Evolutionary conservation across 2,329 filamentous ascomycete species (phyloP), one percentile per base, ranked within the genome.

Genomic region (Beauveria rudraprayagi): DNA sequence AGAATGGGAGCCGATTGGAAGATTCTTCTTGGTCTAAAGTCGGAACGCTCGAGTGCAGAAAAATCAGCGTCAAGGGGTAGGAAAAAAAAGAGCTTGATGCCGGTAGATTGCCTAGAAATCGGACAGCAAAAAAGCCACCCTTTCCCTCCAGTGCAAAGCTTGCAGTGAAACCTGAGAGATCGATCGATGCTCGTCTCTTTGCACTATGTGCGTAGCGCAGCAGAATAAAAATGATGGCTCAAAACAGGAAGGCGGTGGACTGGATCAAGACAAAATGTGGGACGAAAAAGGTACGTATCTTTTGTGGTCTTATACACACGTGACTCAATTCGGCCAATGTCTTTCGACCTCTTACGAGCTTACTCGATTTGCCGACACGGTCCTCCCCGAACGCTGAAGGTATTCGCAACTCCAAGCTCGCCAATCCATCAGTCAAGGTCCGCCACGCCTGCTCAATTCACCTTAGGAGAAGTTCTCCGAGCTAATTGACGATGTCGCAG

Each of bases 401-500:
- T 54, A 60, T 54, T 54, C 50, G 50, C 50, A 60, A 44, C 40
- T 54, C 41, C 50, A 48, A 57, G 37, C 60, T 52, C 60, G 52
- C 51, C 52, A 34, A 50, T 56, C 17, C 30, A 61, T 61, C 61
- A 48, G 48, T 56, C 62, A 63, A 58, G 37, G 62, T 63, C 34
- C 50, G 56, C 60, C 43, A 19, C 28, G n/a, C n/a, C 30, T 17
- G 19, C 43, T 37, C 55, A 52, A 52, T 55, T 37, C 41, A 44
- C 50, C 26, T n/a, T 24, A 2, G 19, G n/a, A 40, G 41, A 14
- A 56, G 26, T 34, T 7, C 28, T 19, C 26, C 44, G 58, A 65
- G 68, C 76, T 76, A 75, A 80, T 78, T 82, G 74, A 77, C 40
- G 16, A 54, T 59, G 43, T 17, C 22, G 47, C 72, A 95, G 90